These are phyloP conservation scores for Xerocomus amazonicus DNA, from an alignment of 1,284 basidiomycete species.

Conservation along the genomic window DNA sequence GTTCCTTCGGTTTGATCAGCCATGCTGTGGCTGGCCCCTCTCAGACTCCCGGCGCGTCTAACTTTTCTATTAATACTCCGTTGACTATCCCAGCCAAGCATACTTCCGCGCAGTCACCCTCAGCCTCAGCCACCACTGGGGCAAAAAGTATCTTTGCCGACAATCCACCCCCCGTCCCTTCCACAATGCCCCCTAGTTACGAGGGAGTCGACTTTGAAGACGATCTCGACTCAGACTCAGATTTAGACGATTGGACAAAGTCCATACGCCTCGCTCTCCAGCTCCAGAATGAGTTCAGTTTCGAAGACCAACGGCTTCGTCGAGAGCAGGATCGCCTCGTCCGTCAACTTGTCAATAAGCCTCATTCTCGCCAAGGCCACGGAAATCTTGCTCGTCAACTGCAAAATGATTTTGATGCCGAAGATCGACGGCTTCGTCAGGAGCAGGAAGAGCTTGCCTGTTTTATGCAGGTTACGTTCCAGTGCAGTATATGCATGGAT, in stretches of 20 bases:
- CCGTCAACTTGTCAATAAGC: constrained; percentile 34
- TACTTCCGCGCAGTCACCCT: background rate
- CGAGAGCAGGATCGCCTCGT: constrained; percentile 36
- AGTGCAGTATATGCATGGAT: constrained; percentile 60
- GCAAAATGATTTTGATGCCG: constrained; percentile 27
- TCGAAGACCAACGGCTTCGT: constrained; percentile 41
- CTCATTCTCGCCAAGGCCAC: constrained; percentile 36
- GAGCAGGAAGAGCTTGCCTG: constrained; percentile 39
- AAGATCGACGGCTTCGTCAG: constrained; percentile 7
- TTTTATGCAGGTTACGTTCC: constrained; percentile 34
- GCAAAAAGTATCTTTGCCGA: constrained; percentile 29
- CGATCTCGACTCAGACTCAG: background rate
- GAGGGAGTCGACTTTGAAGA: constrained; percentile 9
- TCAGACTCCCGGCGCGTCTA: constrained; percentile 14
- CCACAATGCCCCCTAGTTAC: constrained; percentile 7
- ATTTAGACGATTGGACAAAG: constrained; percentile 11
- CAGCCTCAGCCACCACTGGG: background rate
- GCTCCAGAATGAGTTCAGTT: constrained; percentile 44
- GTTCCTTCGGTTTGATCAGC: constrained; percentile 14
- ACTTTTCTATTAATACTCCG: background rate
- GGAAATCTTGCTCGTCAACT: background rate
- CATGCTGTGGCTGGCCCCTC: constrained; percentile 28
- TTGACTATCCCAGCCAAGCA: background rate
- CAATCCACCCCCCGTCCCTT: constrained; percentile 26
- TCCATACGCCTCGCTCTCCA: constrained; percentile 28